These are phyloP conservation scores for Magnolia kwangsiensis DNA, from an alignment of 164 flowering plant species.

Conservation along the genomic window DNA sequence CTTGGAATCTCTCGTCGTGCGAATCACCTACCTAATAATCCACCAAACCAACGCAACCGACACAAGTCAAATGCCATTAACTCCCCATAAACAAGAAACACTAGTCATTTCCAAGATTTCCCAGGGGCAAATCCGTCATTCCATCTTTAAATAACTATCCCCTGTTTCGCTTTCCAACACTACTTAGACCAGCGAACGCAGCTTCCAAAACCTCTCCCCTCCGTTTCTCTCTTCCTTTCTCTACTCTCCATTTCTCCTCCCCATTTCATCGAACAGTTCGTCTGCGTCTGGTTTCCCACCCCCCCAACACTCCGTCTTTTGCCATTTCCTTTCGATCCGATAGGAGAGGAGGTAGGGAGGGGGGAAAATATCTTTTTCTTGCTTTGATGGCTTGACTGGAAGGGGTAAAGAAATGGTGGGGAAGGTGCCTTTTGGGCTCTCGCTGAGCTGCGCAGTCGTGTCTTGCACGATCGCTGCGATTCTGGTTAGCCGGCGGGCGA, in stretches of 20 bases:
- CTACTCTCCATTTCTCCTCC: conserved; percentile 12
- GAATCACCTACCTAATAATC: not conserved
- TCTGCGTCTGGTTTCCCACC: conserved; percentile 6
- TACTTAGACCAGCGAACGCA: conserved; percentile 9
- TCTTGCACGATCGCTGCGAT: conserved; percentile 68
- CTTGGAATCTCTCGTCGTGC: not conserved
- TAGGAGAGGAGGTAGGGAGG: not conserved
- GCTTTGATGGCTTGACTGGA: conserved; percentile 17
- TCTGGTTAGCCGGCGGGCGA: conserved; percentile 57
- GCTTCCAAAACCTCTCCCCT: not conserved
- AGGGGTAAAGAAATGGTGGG: conserved; percentile 61
- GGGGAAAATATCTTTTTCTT: not conserved
- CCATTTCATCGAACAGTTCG: conserved; percentile 23
- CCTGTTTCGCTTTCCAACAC: conserved; percentile 38
- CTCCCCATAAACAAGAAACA: conserved; percentile 12
- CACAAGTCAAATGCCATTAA: conserved; percentile 22
- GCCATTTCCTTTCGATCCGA: not conserved
- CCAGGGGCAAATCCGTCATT: conserved; percentile 47
- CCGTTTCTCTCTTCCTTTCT: conserved; percentile 10
- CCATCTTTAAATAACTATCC: conserved; percentile 20
- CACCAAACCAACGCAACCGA: not conserved
- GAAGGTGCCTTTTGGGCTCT: conserved; percentile 53
- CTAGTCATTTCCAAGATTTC: conserved; percentile 13
- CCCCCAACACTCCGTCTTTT: not conserved
- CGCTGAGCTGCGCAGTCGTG: conserved; percentile 64